phyloP scores from a whole-genome alignment of 1,139 yeast genomes.

The Candida sp. region DNA sequence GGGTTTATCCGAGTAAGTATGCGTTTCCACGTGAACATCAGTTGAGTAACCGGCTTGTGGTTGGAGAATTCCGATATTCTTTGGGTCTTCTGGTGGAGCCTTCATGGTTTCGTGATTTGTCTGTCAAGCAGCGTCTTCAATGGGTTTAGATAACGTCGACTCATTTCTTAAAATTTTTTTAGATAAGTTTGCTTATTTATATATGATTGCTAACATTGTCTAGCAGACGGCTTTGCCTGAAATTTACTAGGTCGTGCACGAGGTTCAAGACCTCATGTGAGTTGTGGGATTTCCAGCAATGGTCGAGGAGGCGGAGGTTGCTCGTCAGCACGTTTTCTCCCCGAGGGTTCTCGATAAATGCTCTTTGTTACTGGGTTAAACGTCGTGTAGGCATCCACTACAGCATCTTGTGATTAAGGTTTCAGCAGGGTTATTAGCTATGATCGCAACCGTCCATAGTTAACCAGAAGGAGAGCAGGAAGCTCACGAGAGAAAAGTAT shows the following conservation, averaged over 20 bases:
- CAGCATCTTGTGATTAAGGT: too few species aligned
- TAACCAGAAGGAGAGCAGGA: background rate
- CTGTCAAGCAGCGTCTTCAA: background rate
- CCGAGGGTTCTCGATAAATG: too few species aligned
- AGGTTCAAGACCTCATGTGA: background rate
- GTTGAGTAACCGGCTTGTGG: conserved; percentile 37
- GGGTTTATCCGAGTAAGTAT: conserved; percentile 36
- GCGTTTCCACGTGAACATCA: conserved; percentile 32
- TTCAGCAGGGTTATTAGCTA: too few species aligned
- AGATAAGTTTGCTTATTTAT: background rate
- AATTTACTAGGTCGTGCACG: background rate
- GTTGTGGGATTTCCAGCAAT: too few species aligned
- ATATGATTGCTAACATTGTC: background rate
- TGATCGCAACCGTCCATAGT: too few species aligned
- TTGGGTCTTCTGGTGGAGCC: conserved; percentile 33
- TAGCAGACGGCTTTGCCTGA: background rate
- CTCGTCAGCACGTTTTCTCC: too few species aligned
- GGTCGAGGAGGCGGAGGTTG: too few species aligned
- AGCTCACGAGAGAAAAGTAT: background rate
- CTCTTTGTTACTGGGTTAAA: too few species aligned
- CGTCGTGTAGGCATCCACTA: too few species aligned
- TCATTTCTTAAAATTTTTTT: background rate
- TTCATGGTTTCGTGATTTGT: background rate
- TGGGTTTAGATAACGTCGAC: background rate
- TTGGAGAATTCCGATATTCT: conserved; percentile 28